phyloP scores from a whole-genome alignment of 768 basidiomycete species.

The Auricularia sp. region DNA sequence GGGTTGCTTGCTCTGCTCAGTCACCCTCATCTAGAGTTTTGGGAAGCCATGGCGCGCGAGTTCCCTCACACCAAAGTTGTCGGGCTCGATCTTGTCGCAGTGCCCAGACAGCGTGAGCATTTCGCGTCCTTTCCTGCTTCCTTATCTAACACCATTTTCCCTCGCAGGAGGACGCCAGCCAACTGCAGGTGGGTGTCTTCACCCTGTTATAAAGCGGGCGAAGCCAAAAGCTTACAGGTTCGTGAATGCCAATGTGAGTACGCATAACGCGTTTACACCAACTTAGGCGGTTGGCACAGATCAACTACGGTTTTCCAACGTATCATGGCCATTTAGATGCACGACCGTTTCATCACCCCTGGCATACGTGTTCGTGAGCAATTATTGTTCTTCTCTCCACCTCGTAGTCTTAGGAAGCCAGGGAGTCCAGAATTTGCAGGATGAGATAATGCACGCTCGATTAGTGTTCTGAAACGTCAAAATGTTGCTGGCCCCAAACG shows the following conservation, averaged over 20 bases:
- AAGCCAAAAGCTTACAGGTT: background rate
- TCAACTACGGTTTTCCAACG: constrained; percentile 1
- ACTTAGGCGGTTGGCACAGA: background rate
- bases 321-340: constrained; percentile 7
- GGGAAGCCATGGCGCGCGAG: constrained; percentile 8
- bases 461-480: no score
- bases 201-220: no score
- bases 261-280: background rate
- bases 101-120: background rate
- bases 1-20: background rate
- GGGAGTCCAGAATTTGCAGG: no score
- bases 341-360: constrained; percentile 6
- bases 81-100: constrained; percentile 8
- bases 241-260: background rate
- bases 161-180: background rate
- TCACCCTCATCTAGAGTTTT: background rate
- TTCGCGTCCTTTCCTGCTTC: background rate
- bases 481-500: no score
- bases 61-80: constrained; percentile 9
- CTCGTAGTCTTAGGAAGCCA: no score
- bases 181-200: background rate
- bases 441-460: no score
- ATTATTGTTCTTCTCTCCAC: background rate
- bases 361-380: constrained; percentile 2
- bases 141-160: background rate